phyloP scores from a whole-genome alignment of 768 basidiomycete species.

The Phylloporus arenicola region DNA sequence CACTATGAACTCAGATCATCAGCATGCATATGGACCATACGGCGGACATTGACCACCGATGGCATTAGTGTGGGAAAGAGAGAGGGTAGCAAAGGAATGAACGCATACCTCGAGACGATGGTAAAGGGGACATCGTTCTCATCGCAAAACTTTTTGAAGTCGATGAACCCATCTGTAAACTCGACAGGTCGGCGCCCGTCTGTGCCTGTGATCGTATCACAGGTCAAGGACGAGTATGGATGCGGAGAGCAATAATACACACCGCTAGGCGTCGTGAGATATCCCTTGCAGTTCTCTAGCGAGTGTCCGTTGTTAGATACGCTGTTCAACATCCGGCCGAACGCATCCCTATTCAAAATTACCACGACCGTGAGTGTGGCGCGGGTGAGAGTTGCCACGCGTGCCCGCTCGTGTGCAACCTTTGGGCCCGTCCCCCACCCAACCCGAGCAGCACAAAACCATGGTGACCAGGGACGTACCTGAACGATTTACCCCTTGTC shows the following conservation, averaged over 20 bases:
- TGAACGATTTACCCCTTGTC: slow-evolving; percentile 23
- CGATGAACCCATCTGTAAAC: slow-evolving; percentile 61
- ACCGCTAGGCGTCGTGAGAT: slow-evolving; percentile 59
- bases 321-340: slow-evolving; percentile 80
- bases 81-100: neutral
- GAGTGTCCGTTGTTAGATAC: slow-evolving; percentile 68
- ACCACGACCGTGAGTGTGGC: slow-evolving; percentile 16
- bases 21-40: neutral
- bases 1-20: slow-evolving; percentile 39
- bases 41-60: slow-evolving; percentile 1
- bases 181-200: slow-evolving; percentile 10
- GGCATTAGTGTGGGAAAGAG: slow-evolving; percentile 8
- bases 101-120: slow-evolving; percentile 79
- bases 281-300: slow-evolving; percentile 81
- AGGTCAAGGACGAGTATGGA: neutral
- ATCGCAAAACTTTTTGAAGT: slow-evolving; percentile 84
- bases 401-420: neutral
- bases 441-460: neutral
- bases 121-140: slow-evolving; percentile 77
- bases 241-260: slow-evolving; percentile 18
- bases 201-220: slow-evolving; percentile 3
- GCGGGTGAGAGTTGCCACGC: slow-evolving; percentile 1
- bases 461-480: slow-evolving; percentile 38
- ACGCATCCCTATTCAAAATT: slow-evolving; percentile 61
- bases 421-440: neutral